These are phyloP conservation scores for Boletus coccyginus DNA, from an alignment of 768 basidiomycete genomes.

Conservation along the genomic window DNA sequence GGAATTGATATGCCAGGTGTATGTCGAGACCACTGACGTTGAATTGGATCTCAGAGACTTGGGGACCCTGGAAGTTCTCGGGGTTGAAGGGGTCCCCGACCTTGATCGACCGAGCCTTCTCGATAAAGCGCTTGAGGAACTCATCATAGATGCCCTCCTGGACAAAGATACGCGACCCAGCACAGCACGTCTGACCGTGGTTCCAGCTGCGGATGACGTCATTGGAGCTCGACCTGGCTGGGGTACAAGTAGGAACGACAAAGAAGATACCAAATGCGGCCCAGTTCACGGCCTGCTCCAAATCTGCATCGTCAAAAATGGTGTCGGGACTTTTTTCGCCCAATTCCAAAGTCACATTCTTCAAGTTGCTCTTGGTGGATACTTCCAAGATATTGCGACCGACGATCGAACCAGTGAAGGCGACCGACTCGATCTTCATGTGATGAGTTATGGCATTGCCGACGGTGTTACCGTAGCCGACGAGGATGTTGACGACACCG, in stretches of 20 bases:
- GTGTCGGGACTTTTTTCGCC: constrained; percentile 51
- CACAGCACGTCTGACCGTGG: constrained; percentile 76
- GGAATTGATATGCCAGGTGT: not conserved
- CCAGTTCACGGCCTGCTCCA: constrained; percentile 65
- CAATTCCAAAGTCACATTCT: constrained; percentile 62
- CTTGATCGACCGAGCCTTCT: constrained; percentile 50
- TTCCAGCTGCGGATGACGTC: constrained; percentile 49
- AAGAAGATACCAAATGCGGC: constrained; percentile 71
- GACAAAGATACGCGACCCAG: constrained; percentile 80
- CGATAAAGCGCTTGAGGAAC: constrained; percentile 61
- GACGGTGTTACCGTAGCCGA: constrained; percentile 67
- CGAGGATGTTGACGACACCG: constrained; percentile 75
- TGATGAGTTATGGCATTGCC: constrained; percentile 73
- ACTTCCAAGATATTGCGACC: constrained; percentile 81
- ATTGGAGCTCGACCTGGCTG: constrained; percentile 16
- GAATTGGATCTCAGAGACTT: constrained; percentile 73
- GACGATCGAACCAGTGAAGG: constrained; percentile 84
- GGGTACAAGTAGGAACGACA: constrained; percentile 23
- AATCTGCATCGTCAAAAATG: constrained; percentile 48
- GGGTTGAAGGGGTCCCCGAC: constrained; percentile 69
- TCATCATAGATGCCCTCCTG: constrained; percentile 78
- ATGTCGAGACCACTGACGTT: constrained; percentile 44
- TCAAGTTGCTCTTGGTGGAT: constrained; percentile 78
- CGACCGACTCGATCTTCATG: constrained; percentile 64
- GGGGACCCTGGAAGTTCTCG: constrained; percentile 69